phyloP scores from a whole-genome alignment of 352 stramenopile genomes.

The Phytophthora syringae region DNA sequence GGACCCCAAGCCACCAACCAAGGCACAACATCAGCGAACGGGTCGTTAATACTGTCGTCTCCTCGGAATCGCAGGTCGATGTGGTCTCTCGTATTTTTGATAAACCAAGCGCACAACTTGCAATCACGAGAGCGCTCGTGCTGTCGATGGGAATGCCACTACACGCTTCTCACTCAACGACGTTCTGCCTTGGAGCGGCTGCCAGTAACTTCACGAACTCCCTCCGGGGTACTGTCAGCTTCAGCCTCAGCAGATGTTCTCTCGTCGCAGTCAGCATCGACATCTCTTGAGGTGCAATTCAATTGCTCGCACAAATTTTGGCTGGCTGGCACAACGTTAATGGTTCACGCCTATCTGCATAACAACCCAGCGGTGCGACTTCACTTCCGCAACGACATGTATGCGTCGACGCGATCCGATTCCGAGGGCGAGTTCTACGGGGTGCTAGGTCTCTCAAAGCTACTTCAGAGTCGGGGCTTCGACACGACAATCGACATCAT shows the following conservation, averaged over 20 bases:
- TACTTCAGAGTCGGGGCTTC: constrained; percentile 43
- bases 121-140: constrained; percentile 61
- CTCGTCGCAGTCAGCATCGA: constrained; percentile 9
- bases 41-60: constrained; percentile 30
- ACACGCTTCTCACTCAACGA: constrained; percentile 61
- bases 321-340: constrained; percentile 35
- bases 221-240: neutral
- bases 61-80: constrained; percentile 42
- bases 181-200: constrained; percentile 61
- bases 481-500: constrained; percentile 63
- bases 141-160: constrained; percentile 78
- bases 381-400: constrained; percentile 76
- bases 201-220: constrained; percentile 11
- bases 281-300: constrained; percentile 48
- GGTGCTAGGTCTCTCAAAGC: constrained; percentile 40
- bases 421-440: constrained; percentile 56
- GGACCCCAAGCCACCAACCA: constrained; percentile 3
- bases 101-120: constrained; percentile 73
- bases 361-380: constrained; percentile 43
- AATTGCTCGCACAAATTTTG: constrained; percentile 75
- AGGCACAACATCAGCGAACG: neutral
- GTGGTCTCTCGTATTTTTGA: constrained; percentile 60
- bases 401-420: constrained; percentile 60
- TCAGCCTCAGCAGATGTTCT: constrained; percentile 1
- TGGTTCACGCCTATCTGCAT: constrained; percentile 44